Conservation (phyloP, 1,284 basidiomycete genomes). For the Moesziomyces parantarcticus region DNA sequence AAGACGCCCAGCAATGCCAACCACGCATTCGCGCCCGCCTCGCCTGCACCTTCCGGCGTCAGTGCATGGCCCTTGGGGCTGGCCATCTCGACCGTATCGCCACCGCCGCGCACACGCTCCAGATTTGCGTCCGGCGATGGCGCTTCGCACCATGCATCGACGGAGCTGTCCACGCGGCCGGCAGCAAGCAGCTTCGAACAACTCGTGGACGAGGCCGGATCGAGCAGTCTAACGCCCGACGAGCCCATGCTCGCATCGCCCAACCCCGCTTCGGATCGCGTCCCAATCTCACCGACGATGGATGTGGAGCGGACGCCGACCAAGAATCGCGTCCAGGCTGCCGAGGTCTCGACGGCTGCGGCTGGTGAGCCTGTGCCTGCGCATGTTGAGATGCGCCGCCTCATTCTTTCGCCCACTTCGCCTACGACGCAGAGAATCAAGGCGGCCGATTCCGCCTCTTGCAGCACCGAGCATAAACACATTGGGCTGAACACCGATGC, state of each 20-base stretch:
- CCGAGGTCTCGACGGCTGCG: constrained; percentile 19
- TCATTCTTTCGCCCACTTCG: constrained; percentile 33
- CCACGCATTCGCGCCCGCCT: constrained; percentile 2
- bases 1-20: constrained; percentile 28
- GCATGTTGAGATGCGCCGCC: background rate
- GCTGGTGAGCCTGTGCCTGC: constrained; percentile 12
- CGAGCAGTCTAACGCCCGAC: background rate
- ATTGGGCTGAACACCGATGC: background rate
- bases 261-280: background rate
- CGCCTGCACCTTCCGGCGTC: background rate
- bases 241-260: constrained; percentile 30
- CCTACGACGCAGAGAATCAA: constrained; percentile 22
- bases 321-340: constrained; percentile 21
- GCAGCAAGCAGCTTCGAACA: background rate
- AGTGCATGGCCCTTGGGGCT: constrained; percentile 12
- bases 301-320: constrained; percentile 47
- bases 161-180: background rate
- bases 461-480: constrained; percentile 1
- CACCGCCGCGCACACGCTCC: constrained; percentile 16
- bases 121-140: constrained; percentile 1
- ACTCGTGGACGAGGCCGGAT: background rate
- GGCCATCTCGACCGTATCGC: constrained; percentile 29
- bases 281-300: background rate
- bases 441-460: constrained; percentile 12
- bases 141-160: background rate